A percentile compares a stretch with the other conserved stretches of the same genome.
These are phyloP conservation scores for Xylariaceae sp. DNA, from an alignment of 2,329 filamentous ascomycete species.

Conservation along the genomic window DNA sequence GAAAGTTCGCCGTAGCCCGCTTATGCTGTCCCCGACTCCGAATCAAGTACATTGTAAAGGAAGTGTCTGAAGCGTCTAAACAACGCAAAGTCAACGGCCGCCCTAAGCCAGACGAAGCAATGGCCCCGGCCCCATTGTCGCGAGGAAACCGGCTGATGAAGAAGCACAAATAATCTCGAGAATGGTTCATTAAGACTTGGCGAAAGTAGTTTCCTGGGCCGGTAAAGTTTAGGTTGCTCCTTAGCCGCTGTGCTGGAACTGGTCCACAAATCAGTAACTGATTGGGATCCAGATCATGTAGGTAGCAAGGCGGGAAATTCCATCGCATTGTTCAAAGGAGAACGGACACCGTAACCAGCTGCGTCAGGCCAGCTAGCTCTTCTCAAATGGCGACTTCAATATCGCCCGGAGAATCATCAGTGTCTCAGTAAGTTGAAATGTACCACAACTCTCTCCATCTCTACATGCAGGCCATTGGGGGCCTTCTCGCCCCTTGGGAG, in stretches of 20 bases:
- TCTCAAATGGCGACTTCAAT: background rate
- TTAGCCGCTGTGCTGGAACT: background rate
- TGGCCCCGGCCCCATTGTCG: too few relatives aligned
- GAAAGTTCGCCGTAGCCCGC: background rate
- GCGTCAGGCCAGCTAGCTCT: background rate
- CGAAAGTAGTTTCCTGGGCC: background rate
- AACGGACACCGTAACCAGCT: conserved; percentile 2
- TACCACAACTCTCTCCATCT: conserved; percentile 74
- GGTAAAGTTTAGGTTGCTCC: background rate
- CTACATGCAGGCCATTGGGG: conserved; percentile 58
- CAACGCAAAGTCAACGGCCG: background rate
- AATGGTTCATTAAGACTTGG: background rate
- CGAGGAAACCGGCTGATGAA: too few relatives aligned
- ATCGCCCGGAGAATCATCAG: conserved; percentile 4
- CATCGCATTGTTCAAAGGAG: background rate
- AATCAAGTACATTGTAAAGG: conserved; percentile 9
- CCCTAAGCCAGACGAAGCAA: too few relatives aligned
- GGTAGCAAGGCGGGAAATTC: conserved; percentile 13
- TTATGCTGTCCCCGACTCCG: conserved; percentile 9
- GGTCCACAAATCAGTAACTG: background rate
- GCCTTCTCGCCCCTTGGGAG: conserved; percentile 57
- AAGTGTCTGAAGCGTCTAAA: conserved; percentile 5
- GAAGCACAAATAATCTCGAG: background rate
- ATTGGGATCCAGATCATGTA: background rate
- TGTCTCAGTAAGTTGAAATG: conserved; percentile 60